Evolutionary conservation across 2,329 filamentous ascomycete species (phyloP).

Genomic region (Aspergillus eucalypticola): DNA sequence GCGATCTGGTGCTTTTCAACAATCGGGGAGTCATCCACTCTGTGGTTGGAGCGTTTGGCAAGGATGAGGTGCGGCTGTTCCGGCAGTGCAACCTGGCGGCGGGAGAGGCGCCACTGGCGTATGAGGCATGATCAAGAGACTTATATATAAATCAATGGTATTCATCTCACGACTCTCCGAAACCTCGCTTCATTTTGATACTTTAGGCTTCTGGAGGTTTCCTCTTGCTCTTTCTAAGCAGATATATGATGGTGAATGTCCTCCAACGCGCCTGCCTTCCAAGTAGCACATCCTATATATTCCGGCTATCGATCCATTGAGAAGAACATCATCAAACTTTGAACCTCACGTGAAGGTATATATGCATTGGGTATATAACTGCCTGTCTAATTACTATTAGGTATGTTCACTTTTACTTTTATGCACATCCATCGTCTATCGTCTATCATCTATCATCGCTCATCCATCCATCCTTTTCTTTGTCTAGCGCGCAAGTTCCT

Average conservation of each 20-base stretch:
- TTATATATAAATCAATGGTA: not conserved
- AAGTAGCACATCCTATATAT: too few species aligned
- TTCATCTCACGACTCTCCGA: not conserved
- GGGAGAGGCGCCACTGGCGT: constrained; percentile 19
- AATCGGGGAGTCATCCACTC: constrained; percentile 74
- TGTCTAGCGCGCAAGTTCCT: not conserved
- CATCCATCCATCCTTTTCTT: not conserved
- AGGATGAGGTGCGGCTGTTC: constrained; percentile 73
- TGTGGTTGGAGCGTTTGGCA: constrained; percentile 72
- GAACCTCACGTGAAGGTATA: too few species aligned
- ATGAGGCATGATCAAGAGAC: not conserved
- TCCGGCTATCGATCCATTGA: too few species aligned
- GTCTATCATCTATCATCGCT: not conserved
- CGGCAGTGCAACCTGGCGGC: constrained; percentile 76
- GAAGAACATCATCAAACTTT: too few species aligned
- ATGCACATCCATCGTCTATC: not conserved
- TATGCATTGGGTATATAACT: not conserved
- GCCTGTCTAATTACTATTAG: not conserved
- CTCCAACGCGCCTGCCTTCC: too few species aligned
- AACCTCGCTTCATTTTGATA: too few species aligned
- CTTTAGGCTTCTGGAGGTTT: too few species aligned
- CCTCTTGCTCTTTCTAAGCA: too few species aligned
- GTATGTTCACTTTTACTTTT: not conserved
- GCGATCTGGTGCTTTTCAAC: constrained; percentile 75
- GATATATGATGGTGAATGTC: too few species aligned